Conservation (phyloP, 805 yeast genomes). For the Lipomyces chichibuensis region DNA sequence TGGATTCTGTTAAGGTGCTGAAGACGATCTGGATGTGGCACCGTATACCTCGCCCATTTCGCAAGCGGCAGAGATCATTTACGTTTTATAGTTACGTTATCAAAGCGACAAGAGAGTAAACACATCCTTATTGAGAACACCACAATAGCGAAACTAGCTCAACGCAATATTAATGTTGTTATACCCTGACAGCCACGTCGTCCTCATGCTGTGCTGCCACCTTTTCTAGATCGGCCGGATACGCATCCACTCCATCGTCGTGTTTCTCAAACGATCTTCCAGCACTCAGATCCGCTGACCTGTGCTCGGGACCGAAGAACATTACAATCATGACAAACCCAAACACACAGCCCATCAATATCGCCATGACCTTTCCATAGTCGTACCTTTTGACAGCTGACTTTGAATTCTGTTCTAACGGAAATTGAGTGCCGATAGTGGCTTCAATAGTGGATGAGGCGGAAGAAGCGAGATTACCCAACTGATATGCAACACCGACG, state of each 20-base stretch:
- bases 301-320: conserved; percentile 55
- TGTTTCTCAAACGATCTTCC: not conserved
- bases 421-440: conserved; percentile 59
- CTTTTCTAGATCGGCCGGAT: not conserved
- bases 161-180: too few species aligned
- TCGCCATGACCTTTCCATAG: conserved; percentile 73
- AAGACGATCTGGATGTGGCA: too few species aligned
- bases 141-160: too few species aligned
- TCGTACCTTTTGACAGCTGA: conserved; percentile 45
- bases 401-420: conserved; percentile 35
- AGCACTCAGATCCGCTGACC: conserved; percentile 1
- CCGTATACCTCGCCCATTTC: too few species aligned
- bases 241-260: conserved; percentile 1
- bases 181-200: too few species aligned
- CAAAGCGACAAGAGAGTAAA: too few species aligned
- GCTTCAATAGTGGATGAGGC: conserved; percentile 75
- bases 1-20: too few species aligned
- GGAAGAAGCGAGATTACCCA: conserved; percentile 72
- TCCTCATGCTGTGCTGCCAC: not conserved
- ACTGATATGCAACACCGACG: conserved; percentile 66
- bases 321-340: conserved; percentile 54
- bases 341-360: conserved; percentile 68
- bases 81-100: too few species aligned
- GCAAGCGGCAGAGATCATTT: too few species aligned
- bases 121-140: too few species aligned